Base-by-base conservation (phyloP, 2,329 filamentous ascomycete genomes). In the Diaporthe ampelina region DNA sequence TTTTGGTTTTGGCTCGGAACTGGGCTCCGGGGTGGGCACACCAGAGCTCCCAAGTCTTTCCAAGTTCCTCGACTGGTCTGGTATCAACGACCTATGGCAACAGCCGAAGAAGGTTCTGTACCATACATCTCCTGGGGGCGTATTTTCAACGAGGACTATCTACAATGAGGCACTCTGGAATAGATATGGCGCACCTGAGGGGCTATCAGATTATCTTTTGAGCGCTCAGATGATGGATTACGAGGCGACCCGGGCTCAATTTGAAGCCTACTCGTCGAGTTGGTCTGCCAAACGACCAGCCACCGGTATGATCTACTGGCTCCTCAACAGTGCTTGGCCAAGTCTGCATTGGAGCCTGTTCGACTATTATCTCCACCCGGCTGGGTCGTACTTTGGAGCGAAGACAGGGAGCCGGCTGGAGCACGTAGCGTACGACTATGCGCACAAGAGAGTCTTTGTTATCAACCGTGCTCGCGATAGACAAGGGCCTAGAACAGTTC, bases 281-380 rank as follows among this genome's bases (percentile, higher is more conserved):
- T 91, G 90, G 86, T 88, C 79, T 75, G 84, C 83, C 1, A 79
- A 82, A 0, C 82, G 87, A 4, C 88, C 89, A 0, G 89, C 90
- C 0, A 92, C 90, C 0, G 91, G 91, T 0, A 65, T 89, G 63
- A 88, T 93, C 21, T 93, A 93, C 82, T 93, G 91, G 91, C 92
- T 93, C 91, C 80, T 92, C 70, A 92, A 91, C 76, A 88, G 88
- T 59, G 91, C 91, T 0, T 93, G 91, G 90, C 91, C 91, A 0
- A 88, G 86, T 72, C 81, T 93, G 37, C 91, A 92, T 78, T 93
- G 91, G 91, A 89, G 90, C 70, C 81, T 92, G 8, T 91, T 92
- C 78, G 91, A 92, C 77, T 90, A 90, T 79, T 92, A 92, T 76
- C 80, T 92, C 54, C 87, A 86, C 29, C 87, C 90, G 0, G 88